Conservation (phyloP, 768 basidiomycete genomes). For the Mycena alexandri region DNA sequence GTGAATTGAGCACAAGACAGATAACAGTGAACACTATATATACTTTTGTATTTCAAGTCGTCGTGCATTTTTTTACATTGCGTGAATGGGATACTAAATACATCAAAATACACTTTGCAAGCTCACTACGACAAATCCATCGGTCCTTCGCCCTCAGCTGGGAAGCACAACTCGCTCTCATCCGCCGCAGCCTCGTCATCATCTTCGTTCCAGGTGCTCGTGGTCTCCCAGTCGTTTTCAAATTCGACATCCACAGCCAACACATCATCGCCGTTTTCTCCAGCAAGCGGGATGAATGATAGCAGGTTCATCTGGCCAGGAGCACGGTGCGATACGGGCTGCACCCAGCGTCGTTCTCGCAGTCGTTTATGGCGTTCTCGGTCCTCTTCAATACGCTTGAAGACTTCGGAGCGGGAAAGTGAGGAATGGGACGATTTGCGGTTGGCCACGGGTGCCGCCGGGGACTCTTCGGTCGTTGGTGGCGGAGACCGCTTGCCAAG, state of each 20-base stretch:
- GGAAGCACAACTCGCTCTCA: slow-evolving; percentile 80
- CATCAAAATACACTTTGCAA: neutral
- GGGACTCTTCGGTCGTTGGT: slow-evolving; percentile 40
- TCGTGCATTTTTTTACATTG: too few relatives aligned
- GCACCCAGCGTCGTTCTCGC: slow-evolving; percentile 93
- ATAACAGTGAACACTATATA: too few relatives aligned
- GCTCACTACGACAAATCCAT: slow-evolving; percentile 56
- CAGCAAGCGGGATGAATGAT: slow-evolving; percentile 71
- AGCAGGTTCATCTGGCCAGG: slow-evolving; percentile 62
- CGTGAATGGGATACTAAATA: neutral
- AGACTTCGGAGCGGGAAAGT: slow-evolving; percentile 76
- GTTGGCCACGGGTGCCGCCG: slow-evolving; percentile 41
- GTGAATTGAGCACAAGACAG: neutral
- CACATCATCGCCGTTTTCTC: slow-evolving; percentile 68
- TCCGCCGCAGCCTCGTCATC: slow-evolving; percentile 82
- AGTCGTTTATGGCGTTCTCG: slow-evolving; percentile 93
- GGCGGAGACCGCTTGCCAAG: slow-evolving; percentile 61
- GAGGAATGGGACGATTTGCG: slow-evolving; percentile 40
- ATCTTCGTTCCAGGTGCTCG: slow-evolving; percentile 92
- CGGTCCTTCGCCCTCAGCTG: slow-evolving; percentile 57
- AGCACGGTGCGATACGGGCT: slow-evolving; percentile 71
- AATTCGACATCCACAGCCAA: slow-evolving; percentile 84
- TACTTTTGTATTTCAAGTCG: neutral
- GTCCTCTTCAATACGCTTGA: slow-evolving; percentile 92
- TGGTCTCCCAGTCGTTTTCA: slow-evolving; percentile 91